Conservation (phyloP, 163 green algal species). For the Prototheca cutis region DNA sequence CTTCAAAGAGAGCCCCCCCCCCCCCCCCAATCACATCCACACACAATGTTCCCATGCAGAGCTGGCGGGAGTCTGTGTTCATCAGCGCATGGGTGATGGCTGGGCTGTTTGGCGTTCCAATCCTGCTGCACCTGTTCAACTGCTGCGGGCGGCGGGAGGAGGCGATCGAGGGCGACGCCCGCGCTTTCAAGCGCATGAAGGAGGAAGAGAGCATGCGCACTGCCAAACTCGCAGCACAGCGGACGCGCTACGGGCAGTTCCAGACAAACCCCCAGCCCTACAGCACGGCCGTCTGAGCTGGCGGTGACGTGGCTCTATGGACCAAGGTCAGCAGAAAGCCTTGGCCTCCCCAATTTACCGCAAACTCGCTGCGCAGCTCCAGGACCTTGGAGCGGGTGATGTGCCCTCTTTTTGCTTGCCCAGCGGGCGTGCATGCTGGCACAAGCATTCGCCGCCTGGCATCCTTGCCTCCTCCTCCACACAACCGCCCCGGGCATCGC, state of each 20-base stretch:
- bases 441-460: too few species aligned
- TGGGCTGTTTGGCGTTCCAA: background rate
- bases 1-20: too few species aligned
- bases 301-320: too few species aligned
- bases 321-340: too few species aligned
- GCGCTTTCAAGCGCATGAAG: background rate
- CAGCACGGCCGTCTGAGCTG: background rate
- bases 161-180: background rate
- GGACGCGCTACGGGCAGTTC: conserved; percentile 1
- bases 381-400: too few species aligned
- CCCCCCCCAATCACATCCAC: background rate
- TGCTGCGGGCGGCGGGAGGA: background rate
- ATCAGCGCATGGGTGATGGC: background rate
- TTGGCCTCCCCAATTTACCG: too few species aligned
- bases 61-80: conserved; percentile 1
- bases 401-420: too few species aligned
- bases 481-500: too few species aligned
- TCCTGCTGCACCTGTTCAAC: background rate
- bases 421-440: too few species aligned
- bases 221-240: background rate
- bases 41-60: too few species aligned
- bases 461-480: too few species aligned
- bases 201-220: background rate
- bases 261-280: background rate
- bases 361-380: too few species aligned